phyloP scores from a whole-genome alignment of 2,329 filamentous ascomycete genomes.

The Daldinia sp. region DNA sequence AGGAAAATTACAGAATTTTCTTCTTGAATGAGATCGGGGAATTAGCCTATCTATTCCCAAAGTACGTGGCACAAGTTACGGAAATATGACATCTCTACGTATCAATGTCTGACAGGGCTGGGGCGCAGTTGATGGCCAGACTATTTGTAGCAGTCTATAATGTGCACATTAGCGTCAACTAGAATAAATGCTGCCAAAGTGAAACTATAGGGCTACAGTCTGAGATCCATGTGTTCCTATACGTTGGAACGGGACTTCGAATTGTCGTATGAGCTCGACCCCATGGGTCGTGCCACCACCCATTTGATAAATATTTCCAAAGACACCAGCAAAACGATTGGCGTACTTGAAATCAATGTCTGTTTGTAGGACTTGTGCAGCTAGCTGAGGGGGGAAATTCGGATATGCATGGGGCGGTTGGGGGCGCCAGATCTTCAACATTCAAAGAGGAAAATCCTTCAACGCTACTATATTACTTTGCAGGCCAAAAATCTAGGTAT shows the following conservation, averaged over 20 bases:
- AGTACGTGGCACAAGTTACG: background rate
- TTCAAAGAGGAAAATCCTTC: background rate
- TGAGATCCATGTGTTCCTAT: background rate
- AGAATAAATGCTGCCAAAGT: background rate
- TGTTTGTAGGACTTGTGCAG: background rate
- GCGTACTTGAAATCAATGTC: background rate
- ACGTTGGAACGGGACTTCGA: background rate
- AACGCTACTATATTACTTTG: too few relatives aligned
- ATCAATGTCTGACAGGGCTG: background rate
- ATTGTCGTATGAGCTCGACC: background rate
- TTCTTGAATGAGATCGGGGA: too few relatives aligned
- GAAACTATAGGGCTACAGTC: background rate
- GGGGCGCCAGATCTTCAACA: background rate
- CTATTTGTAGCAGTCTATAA: background rate
- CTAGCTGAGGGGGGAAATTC: background rate
- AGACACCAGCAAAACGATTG: background rate
- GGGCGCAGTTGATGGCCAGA: background rate
- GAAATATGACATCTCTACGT: background rate
- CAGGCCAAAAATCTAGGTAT: too few relatives aligned
- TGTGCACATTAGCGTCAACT: background rate
- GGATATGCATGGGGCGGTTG: background rate
- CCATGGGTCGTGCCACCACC: background rate
- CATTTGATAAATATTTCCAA: background rate
- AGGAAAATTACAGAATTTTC: too few relatives aligned
- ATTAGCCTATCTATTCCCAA: background rate